Evolutionary conservation across 257 asterid species (phyloP).

Genomic region (Solanum bulbocastanum): DNA sequence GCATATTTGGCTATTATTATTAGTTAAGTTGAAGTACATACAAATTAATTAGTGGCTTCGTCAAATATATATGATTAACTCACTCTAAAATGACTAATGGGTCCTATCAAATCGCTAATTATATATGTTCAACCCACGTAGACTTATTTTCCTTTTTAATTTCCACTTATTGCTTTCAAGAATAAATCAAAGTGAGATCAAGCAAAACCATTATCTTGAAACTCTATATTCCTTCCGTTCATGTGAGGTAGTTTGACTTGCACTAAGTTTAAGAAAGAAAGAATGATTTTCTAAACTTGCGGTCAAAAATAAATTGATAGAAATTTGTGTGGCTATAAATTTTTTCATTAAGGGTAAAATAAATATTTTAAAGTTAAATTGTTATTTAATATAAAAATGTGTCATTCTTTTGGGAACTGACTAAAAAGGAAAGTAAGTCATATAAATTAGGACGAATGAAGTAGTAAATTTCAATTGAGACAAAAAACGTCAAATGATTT

Average conservation of each 20-base stretch:
- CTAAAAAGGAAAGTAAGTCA: no score
- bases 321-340: no score
- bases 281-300: no score
- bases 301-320: no score
- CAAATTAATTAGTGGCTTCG: neutral
- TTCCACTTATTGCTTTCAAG: neutral
- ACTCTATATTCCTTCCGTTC: rapidly evolving
- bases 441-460: no score
- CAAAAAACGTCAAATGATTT: neutral
- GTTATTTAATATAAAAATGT: no score
- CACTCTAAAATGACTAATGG: neutral
- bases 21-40: neutral
- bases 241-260: no score
- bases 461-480: neutral
- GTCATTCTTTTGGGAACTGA: no score
- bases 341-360: no score
- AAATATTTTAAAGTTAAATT: no score
- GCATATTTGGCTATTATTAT: neutral
- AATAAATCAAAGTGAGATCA: neutral
- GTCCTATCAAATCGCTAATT: neutral
- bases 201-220: neutral
- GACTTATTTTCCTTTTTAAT: neutral
- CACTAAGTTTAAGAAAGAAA: no score
- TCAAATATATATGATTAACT: neutral
- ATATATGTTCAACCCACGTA: neutral